Conservation (phyloP, 2,329 filamentous ascomycete species). For the Paraphoma chrysanthemicola region DNA sequence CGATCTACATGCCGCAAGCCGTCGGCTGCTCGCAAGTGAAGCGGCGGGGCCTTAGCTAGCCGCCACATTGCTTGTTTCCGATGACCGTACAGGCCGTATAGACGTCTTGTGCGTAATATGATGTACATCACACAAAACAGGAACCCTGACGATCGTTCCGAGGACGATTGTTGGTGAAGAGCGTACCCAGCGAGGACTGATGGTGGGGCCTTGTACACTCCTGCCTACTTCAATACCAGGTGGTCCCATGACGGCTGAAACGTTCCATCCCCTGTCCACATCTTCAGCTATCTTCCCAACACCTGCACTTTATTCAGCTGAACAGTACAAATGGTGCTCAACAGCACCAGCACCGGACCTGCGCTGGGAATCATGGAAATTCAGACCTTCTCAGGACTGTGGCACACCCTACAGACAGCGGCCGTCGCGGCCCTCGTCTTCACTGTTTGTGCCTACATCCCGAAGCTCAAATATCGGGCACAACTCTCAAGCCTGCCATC, state of each 20-base stretch:
- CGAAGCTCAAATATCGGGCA: constrained; percentile 26
- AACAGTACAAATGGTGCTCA: background rate
- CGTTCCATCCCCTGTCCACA: background rate
- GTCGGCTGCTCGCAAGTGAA: constrained; percentile 1
- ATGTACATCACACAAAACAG: background rate
- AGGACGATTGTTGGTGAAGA: background rate
- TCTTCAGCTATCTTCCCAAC: too few relatives aligned
- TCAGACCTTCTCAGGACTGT: constrained; percentile 20
- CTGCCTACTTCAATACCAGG: background rate
- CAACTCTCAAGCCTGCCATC: constrained; percentile 37
- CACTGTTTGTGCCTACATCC: constrained; percentile 23
- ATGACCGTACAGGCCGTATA: constrained; percentile 10
- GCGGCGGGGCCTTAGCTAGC: constrained; percentile 6
- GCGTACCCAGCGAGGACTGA: background rate
- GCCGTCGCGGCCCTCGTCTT: constrained; percentile 34
- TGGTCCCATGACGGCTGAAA: background rate
- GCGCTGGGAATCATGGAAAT: constrained; percentile 21
- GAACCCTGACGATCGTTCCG: background rate
- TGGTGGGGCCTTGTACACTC: background rate
- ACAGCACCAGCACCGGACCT: background rate
- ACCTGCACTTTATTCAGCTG: background rate
- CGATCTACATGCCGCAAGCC: constrained; percentile 16
- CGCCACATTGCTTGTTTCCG: constrained; percentile 10
- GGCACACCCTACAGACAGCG: constrained; percentile 30
- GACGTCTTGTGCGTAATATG: background rate